These are phyloP conservation scores for Apiotrichum sp. DNA, from an alignment of 1,284 basidiomycete species.

Conservation along the genomic window DNA sequence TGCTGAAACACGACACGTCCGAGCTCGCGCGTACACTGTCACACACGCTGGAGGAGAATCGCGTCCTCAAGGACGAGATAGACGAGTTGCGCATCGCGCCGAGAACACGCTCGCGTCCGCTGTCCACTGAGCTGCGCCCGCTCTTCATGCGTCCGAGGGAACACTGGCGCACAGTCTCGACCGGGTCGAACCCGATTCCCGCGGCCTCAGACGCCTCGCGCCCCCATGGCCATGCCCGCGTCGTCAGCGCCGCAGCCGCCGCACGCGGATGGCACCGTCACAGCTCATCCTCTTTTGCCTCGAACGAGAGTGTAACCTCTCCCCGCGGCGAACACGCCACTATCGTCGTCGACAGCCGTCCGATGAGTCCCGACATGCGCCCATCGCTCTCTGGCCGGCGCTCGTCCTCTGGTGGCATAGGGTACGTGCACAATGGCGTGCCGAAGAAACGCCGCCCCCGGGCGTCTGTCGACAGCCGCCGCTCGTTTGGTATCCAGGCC, in stretches of 20 bases:
- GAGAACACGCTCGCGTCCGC: not conserved
- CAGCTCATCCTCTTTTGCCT: constrained; percentile 23
- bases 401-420: constrained; percentile 27
- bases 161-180: not conserved
- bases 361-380: constrained; percentile 5
- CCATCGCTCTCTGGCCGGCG: not conserved
- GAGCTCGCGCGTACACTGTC: constrained; percentile 67
- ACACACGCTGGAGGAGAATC: constrained; percentile 70
- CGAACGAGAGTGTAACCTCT: not conserved
- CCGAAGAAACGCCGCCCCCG: constrained; percentile 19
- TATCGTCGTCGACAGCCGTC: constrained; percentile 1
- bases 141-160: not conserved
- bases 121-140: constrained; percentile 10
- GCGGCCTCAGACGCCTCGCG: not conserved
- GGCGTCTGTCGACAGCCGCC: constrained; percentile 1
- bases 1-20: constrained; percentile 68
- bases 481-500: constrained; percentile 1
- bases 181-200: not conserved
- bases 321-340: constrained; percentile 3
- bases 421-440: constrained; percentile 40
- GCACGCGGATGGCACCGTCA: constrained; percentile 30
- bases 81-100: constrained; percentile 55
- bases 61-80: constrained; percentile 62
- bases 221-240: constrained; percentile 8
- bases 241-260: constrained; percentile 10